Percentiles rank a stretch among this genome's conserved stretches.
These are phyloP conservation scores for Pyrenula aspistea DNA, from an alignment of 495 filamentous ascomycete genomes.

Conservation along the genomic window DNA sequence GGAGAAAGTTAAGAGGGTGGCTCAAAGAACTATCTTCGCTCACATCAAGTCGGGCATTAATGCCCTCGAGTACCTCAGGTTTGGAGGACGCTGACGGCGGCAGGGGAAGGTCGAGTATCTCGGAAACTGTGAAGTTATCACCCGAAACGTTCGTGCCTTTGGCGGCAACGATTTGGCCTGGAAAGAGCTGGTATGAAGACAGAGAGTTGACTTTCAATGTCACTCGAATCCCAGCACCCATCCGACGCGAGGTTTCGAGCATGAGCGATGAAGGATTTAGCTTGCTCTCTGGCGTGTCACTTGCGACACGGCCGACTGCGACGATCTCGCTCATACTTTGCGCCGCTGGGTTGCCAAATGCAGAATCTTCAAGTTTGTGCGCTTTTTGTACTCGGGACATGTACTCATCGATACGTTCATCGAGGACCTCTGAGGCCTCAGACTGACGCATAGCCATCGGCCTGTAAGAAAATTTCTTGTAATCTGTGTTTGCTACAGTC, in stretches of 20 bases:
- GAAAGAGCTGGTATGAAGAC: conserved; percentile 72
- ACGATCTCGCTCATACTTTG: conserved; percentile 79
- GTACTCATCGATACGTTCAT: conserved; percentile 92
- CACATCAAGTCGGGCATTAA: conserved; percentile 53
- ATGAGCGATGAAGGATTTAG: conserved; percentile 74
- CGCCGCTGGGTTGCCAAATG: conserved; percentile 74
- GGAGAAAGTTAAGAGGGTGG: conserved; percentile 57
- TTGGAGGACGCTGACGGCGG: conserved; percentile 56
- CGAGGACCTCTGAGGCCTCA: conserved; percentile 81
- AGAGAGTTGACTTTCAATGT: conserved; percentile 65
- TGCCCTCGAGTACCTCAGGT: conserved; percentile 42
- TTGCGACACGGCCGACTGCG: conserved; percentile 82
- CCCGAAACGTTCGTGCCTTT: conserved; percentile 79
- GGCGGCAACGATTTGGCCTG: conserved; percentile 84
- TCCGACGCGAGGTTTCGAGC: conserved; percentile 77
- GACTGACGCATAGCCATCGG: conserved; percentile 88
- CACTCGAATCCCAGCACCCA: conserved; percentile 67
- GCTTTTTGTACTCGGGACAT: conserved; percentile 55
- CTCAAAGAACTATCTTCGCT: conserved; percentile 38
- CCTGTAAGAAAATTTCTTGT: conserved; percentile 83
- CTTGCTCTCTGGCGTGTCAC: conserved; percentile 69
- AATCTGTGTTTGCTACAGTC: conserved; percentile 68
- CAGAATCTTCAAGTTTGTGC: conserved; percentile 63
- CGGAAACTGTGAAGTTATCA: conserved; percentile 66
- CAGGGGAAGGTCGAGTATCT: conserved; percentile 62